Evolutionary conservation across 768 basidiomycete species (phyloP).

Genomic region (Mycena metata): DNA sequence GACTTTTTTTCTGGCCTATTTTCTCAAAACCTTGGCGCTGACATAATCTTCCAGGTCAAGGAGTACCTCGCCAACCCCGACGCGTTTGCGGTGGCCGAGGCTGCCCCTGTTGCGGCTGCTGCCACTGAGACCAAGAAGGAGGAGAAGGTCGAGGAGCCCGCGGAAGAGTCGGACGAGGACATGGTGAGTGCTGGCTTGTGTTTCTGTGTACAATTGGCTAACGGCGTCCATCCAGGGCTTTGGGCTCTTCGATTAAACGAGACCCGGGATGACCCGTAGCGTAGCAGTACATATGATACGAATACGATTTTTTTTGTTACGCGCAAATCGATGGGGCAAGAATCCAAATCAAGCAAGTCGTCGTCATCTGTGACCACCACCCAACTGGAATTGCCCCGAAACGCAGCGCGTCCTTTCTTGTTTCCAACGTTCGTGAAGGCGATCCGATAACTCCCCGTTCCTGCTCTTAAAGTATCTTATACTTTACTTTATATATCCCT

Average conservation of each 20-base stretch:
- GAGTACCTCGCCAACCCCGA: conserved; percentile 98
- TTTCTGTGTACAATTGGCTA: not conserved
- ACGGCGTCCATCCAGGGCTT: conserved; percentile 79
- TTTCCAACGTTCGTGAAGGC: conserved; percentile 32
- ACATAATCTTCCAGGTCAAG: conserved; percentile 75
- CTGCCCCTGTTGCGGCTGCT: conserved; percentile 69
- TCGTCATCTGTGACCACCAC: no score
- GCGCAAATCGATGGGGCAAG: not conserved
- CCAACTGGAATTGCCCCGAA: no score
- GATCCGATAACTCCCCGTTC: conserved; percentile 44
- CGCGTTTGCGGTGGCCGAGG: conserved; percentile 90
- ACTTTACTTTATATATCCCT: conserved; percentile 41
- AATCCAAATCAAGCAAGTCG: not conserved
- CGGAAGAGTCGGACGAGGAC: conserved; percentile 90
- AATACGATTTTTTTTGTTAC: not conserved
- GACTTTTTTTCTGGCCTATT: conserved; percentile 23
- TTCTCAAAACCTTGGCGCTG: conserved; percentile 23
- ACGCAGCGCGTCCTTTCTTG: not conserved
- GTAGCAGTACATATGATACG: conserved; percentile 10
- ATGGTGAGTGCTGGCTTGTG: conserved; percentile 69
- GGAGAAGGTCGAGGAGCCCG: conserved; percentile 81
- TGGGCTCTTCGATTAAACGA: conserved; percentile 94
- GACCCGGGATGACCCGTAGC: conserved; percentile 22
- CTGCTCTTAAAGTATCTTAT: conserved; percentile 18
- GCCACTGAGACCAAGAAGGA: conserved; percentile 72